Conservation (phyloP, 2,329 filamentous ascomycete genomes). For the Pseudogymnoascus sp. region DNA sequence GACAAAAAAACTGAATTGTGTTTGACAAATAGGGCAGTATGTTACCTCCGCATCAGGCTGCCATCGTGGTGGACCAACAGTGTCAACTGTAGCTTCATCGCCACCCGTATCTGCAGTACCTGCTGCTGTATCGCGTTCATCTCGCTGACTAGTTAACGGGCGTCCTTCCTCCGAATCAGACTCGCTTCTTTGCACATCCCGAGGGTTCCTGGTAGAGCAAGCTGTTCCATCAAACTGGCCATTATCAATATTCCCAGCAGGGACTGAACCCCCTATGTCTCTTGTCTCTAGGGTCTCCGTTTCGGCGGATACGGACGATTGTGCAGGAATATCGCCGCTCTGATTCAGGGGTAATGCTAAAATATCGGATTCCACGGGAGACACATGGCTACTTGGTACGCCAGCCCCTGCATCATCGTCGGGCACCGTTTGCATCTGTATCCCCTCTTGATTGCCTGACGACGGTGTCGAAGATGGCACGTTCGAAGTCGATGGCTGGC, state of each 20-base stretch:
- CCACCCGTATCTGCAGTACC: neutral
- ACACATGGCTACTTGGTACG: neutral
- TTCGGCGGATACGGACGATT: neutral
- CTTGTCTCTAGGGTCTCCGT: neutral
- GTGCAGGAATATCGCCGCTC: neutral
- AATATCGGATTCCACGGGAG: neutral
- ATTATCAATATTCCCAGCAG: neutral
- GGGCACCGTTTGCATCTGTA: neutral
- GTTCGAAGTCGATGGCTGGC: neutral
- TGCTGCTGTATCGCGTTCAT: neutral
- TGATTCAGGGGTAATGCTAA: neutral
- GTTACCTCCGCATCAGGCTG: slow-evolving; percentile 80
- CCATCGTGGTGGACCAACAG: slow-evolving; percentile 66
- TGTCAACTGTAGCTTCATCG: neutral
- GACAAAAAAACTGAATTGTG: slow-evolving; percentile 74
- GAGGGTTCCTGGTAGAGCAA: neutral
- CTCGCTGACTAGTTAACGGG: neutral
- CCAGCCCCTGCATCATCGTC: neutral
- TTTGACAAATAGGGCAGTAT: slow-evolving; percentile 75
- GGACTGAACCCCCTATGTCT: neutral
- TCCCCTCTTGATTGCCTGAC: neutral
- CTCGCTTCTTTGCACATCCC: neutral
- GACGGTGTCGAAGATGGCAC: neutral
- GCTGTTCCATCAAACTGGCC: neutral
- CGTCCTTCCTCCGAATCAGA: neutral